Percentiles rank a stretch among this genome's conserved stretches.
These are phyloP conservation scores for Neoboletus brunneissimus DNA, from an alignment of 768 basidiomycete genomes.

Conservation along the genomic window DNA sequence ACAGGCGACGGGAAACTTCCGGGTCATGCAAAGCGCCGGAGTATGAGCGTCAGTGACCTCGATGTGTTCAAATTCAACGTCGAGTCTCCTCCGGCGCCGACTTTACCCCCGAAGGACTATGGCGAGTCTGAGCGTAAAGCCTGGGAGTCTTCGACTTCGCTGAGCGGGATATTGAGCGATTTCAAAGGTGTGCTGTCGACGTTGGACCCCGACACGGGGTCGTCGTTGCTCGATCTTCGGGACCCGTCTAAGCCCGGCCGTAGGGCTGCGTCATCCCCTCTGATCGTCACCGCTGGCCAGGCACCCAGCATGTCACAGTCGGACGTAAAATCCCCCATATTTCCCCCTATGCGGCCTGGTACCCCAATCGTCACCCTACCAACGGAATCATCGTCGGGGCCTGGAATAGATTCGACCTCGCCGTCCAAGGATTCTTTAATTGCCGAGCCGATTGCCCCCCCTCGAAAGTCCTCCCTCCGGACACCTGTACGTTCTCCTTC, in stretches of 20 bases:
- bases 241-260: constrained; percentile 63
- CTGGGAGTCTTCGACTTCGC: constrained; percentile 43
- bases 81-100: constrained; percentile 36
- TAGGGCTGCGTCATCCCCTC: constrained; percentile 36
- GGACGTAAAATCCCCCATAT: constrained; percentile 20
- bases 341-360: constrained; percentile 13
- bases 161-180: constrained; percentile 66
- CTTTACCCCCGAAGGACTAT: constrained; percentile 35
- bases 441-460: constrained; percentile 30
- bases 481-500: constrained; percentile 32
- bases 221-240: constrained; percentile 56
- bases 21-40: constrained; percentile 53
- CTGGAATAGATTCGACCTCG: constrained; percentile 33
- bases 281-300: constrained; percentile 36
- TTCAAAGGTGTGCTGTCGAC: constrained; percentile 72
- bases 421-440: constrained; percentile 51
- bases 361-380: constrained; percentile 27
- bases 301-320: constrained; percentile 21
- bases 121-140: constrained; percentile 24
- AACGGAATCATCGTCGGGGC: constrained; percentile 23
- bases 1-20: constrained; percentile 28
- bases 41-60: constrained; percentile 69
- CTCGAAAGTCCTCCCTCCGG: constrained; percentile 32
- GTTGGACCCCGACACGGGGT: constrained; percentile 52
- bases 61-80: constrained; percentile 49